Conservation (phyloP, 1,284 basidiomycete genomes). For the Mycena sp. region DNA sequence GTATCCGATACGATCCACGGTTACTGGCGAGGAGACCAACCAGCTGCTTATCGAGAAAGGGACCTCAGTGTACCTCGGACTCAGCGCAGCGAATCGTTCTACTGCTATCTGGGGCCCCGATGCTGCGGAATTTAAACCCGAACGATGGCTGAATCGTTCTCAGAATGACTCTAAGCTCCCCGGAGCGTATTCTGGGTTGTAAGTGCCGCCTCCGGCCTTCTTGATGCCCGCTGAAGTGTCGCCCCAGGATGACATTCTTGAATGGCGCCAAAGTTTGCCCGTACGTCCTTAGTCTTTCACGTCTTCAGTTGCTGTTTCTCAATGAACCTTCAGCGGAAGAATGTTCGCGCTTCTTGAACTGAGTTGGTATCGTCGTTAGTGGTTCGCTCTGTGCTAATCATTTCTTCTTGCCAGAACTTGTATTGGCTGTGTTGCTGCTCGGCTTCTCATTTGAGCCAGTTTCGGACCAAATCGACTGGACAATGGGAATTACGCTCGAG, state of each 20-base stretch:
- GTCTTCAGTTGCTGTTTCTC: not conserved
- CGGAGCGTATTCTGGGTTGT: constrained; percentile 47
- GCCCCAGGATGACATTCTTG: constrained; percentile 3
- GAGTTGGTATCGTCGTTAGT: not conserved
- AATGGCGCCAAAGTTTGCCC: not conserved
- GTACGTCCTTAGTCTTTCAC: not conserved
- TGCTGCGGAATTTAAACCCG: constrained; percentile 49
- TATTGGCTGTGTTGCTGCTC: constrained; percentile 30
- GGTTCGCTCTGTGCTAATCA: not conserved
- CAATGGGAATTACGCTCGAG: not conserved
- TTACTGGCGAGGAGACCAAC: constrained; percentile 17
- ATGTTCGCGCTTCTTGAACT: not conserved
- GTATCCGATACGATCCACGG: constrained; percentile 27
- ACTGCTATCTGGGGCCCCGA: constrained; percentile 55
- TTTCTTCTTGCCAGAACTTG: constrained; percentile 24
- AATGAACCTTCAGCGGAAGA: no score
- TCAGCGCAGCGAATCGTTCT: constrained; percentile 50
- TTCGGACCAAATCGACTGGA: not conserved
- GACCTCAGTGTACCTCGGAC: constrained; percentile 34
- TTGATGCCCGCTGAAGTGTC: not conserved
- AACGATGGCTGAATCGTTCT: constrained; percentile 48
- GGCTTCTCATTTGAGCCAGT: constrained; percentile 33
- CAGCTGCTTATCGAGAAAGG: constrained; percentile 36
- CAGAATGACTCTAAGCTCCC: constrained; percentile 37
- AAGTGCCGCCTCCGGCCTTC: constrained; percentile 31